Percentiles rank a stretch among this genome's conserved stretches.
Conservation (phyloP, 2,329 filamentous ascomycete species). For the Raffaelea deltoideospora region DNA sequence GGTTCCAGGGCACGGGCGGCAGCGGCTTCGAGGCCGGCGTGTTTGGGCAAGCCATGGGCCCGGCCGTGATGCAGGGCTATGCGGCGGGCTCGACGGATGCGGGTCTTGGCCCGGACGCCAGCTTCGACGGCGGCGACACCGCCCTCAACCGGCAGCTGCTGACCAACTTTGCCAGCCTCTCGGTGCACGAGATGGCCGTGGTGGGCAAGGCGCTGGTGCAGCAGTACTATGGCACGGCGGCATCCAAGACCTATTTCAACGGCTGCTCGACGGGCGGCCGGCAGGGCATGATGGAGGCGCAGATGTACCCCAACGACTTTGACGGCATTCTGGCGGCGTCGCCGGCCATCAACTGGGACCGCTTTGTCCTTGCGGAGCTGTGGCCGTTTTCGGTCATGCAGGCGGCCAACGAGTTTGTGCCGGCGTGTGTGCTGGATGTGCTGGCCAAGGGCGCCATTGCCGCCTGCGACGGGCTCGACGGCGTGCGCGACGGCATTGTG, state of each 20-base stretch:
- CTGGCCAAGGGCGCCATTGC: slow-evolving; percentile 21
- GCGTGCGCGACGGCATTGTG: slow-evolving; percentile 27
- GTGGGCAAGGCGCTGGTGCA: slow-evolving; percentile 31
- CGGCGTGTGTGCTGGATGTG: slow-evolving; percentile 19
- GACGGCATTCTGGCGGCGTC: slow-evolving; percentile 36
- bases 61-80: slow-evolving; percentile 6
- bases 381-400: slow-evolving; percentile 20
- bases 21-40: slow-evolving; percentile 14
- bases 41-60: slow-evolving; percentile 3
- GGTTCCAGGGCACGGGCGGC: slow-evolving; percentile 20
- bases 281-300: slow-evolving; percentile 38
- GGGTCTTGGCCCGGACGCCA: slow-evolving; percentile 1
- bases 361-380: slow-evolving; percentile 12
- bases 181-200: slow-evolving; percentile 32
- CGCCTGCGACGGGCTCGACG: slow-evolving; percentile 27
- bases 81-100: slow-evolving; percentile 18
- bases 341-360: slow-evolving; percentile 23
- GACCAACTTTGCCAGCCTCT: slow-evolving; percentile 18
- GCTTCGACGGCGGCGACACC: background rate
- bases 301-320: slow-evolving; percentile 38
- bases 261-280: slow-evolving; percentile 46
- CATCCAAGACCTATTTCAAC: slow-evolving; percentile 35
- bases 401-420: slow-evolving; percentile 16
- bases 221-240: slow-evolving; percentile 29
- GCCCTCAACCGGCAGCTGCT: slow-evolving; percentile 7